These are phyloP conservation scores for Populus nigra DNA, from an alignment of 345 rosid genomes.

Conservation along the genomic window DNA sequence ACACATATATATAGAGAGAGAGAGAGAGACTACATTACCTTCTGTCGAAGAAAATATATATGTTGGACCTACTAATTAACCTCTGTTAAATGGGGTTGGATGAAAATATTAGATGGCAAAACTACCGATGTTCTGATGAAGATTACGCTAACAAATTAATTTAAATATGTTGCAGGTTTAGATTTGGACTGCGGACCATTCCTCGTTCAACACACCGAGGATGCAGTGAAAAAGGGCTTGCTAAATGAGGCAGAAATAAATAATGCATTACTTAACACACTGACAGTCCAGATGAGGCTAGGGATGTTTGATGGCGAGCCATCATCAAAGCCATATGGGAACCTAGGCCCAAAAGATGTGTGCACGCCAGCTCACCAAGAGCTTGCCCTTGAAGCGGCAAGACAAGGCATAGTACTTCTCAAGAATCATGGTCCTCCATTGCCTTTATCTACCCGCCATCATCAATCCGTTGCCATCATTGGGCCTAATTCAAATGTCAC, in stretches of 20 bases:
- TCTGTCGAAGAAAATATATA: neutral
- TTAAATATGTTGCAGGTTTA: constrained; percentile 42
- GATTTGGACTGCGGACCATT: constrained; percentile 92
- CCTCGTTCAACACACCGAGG: constrained; percentile 60
- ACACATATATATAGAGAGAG: too few relatives aligned
- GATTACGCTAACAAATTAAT: neutral
- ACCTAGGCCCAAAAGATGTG: constrained; percentile 76
- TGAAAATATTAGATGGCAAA: neutral
- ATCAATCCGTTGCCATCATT: constrained; percentile 64
- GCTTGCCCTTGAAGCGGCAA: constrained; percentile 82
- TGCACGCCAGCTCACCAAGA: constrained; percentile 66
- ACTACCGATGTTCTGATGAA: too few relatives aligned
- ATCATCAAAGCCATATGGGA: constrained; percentile 55
- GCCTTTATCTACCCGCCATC: constrained; percentile 56
- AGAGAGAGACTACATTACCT: neutral
- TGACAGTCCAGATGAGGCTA: constrained; percentile 84
- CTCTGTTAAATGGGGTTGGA: neutral
- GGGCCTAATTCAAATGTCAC: constrained; percentile 86
- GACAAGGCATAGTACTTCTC: constrained; percentile 82
- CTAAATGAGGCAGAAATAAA: constrained; percentile 51
- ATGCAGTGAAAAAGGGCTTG: constrained; percentile 54
- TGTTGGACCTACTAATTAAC: neutral
- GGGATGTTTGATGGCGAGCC: constrained; percentile 91
- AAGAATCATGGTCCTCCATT: constrained; percentile 49
- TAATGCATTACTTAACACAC: constrained; percentile 58